Conservation (phyloP, 164 flowering plant genomes). For the Houttuynia cordata region DNA sequence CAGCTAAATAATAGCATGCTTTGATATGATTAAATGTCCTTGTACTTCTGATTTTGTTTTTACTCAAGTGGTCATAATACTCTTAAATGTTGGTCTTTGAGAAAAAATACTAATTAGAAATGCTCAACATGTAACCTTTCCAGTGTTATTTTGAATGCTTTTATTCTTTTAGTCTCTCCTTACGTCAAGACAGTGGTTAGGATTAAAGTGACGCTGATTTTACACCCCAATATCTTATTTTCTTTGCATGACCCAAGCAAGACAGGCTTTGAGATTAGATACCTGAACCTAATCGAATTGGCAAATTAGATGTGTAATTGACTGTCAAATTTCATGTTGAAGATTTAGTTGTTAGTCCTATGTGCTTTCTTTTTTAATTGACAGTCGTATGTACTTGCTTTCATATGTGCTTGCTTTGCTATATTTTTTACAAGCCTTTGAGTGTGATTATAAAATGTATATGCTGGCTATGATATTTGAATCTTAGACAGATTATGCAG, state of each 20-base stretch:
- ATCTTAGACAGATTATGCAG: neutral
- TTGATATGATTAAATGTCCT: neutral
- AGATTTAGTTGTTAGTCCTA: too few species aligned
- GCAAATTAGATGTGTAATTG: too few species aligned
- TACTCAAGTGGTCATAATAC: too few species aligned
- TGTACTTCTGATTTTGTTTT: too few species aligned
- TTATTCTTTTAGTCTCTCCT: neutral
- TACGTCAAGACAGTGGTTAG: neutral
- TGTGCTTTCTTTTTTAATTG: neutral
- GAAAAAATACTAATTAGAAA: too few species aligned
- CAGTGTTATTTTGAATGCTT: neutral
- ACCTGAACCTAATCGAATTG: neutral
- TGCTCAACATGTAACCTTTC: neutral
- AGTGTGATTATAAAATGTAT: neutral
- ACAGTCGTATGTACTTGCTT: neutral
- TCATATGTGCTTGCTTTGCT: neutral
- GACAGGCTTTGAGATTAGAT: neutral
- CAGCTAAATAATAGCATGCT: neutral
- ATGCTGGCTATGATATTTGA: neutral
- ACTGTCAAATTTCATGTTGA: neutral
- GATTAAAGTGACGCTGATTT: neutral
- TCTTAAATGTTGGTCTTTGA: neutral
- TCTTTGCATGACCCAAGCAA: too few species aligned
- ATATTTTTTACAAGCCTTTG: neutral
- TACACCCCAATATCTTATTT: neutral